phyloP scores from a whole-genome alignment of 352 stramenopile genomes.

The Phytophthora agathidicida region DNA sequence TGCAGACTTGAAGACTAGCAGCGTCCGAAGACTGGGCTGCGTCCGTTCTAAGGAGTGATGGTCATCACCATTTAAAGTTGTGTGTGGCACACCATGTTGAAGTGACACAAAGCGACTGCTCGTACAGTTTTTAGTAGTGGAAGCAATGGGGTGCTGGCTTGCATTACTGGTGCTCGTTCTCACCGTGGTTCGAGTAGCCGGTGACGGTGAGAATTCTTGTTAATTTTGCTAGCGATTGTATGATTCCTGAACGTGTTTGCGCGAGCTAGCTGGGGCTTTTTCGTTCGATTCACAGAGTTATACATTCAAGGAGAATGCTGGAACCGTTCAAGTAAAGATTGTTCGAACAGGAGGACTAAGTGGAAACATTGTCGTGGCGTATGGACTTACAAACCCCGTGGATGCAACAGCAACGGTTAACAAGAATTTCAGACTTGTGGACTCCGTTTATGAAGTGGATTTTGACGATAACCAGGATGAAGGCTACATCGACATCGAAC shows the following conservation, averaged over 20 bases:
- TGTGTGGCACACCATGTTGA: slow-evolving; percentile 19
- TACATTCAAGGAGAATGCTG: slow-evolving; percentile 53
- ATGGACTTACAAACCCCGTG: slow-evolving; percentile 47
- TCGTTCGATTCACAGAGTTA: slow-evolving; percentile 60
- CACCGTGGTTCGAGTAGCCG: slow-evolving; percentile 41
- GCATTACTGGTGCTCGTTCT: background rate
- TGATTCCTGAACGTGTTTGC: background rate
- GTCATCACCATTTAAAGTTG: slow-evolving; percentile 35
- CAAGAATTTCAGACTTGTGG: slow-evolving; percentile 62
- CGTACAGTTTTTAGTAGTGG: background rate
- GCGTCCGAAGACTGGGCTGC: no score
- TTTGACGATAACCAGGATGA: slow-evolving; percentile 59
- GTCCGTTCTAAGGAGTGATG: slow-evolving; percentile 42
- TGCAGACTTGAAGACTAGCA: no score
- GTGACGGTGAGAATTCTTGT: slow-evolving; percentile 37
- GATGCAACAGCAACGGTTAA: slow-evolving; percentile 61
- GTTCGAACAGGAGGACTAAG: slow-evolving; percentile 48
- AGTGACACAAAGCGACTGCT: slow-evolving; percentile 11
- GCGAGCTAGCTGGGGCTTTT: slow-evolving; percentile 57
- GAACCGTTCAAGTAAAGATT: slow-evolving; percentile 54
- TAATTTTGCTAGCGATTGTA: background rate
- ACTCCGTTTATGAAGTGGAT: slow-evolving; percentile 44
- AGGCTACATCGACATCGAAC: slow-evolving; percentile 48
- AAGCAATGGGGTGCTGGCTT: background rate
- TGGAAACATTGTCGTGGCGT: slow-evolving; percentile 45